Base-by-base conservation (phyloP, 495 filamentous ascomycete species). In the Sordaria brevicollis region DNA sequence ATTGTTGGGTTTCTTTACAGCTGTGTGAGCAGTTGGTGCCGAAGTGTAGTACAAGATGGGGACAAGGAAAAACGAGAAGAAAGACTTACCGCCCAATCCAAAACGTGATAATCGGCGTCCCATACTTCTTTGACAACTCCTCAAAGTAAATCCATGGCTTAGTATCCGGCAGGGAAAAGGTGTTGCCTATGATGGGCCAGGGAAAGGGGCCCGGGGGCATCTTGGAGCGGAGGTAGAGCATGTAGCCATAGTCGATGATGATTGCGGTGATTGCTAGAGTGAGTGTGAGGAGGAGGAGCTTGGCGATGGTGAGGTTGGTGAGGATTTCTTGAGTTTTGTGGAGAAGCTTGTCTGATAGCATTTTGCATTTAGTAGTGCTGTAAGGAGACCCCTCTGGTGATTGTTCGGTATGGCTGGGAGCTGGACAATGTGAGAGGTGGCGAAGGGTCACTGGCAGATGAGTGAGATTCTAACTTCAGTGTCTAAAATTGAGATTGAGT, bases 71-170 rank as follows among this genome's bases (percentile, higher is more conserved):
- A n/a, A n/a, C n/a, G n/a, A n/a, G n/a, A n/a, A n/a, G n/a, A n/a
- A n/a, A n/a, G n/a, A 70, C 76, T 75, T 21, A 83, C 82, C 82
- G 77, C 37, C 88, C 87, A 43, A 88, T 86, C 88, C 87, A 85
- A 71, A 87, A 86, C 1, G 88, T 90, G n/a, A 90, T 84, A 0
- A 89, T 71, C 2, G 86, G 83, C 0, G 84, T 78, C 33, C 85
- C 77, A 69, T 86, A 84, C 65, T 79, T 71, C 72, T 86, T 86
- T 7, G 88, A 84, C 0, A 89, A 75, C 57, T 83, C 72, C 65
- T 90, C 88, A 70, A 90, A 89, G 77, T 87, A 87, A 29, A 88
- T 83, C 88, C 88, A 89, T 3, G 87, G 87, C 69, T 89, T 89
- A 35, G 77, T 83, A n/a, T 86, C 80, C 0, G 88, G 88, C 1